phyloP scores from a whole-genome alignment of 139 green algal genomes.

The Picochlorum sp. region DNA sequence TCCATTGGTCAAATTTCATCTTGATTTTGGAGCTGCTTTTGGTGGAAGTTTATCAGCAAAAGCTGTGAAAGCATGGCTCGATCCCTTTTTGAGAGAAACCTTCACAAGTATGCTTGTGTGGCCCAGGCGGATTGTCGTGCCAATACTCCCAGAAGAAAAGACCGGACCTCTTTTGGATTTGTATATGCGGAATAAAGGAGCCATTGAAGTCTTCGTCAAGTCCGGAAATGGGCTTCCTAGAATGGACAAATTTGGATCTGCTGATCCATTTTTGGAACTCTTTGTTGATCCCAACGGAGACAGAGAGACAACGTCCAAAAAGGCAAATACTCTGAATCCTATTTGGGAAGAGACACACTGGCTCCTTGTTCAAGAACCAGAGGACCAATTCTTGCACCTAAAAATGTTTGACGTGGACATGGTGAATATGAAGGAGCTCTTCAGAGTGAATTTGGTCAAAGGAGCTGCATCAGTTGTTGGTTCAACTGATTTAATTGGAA shows the following conservation, averaged over 20 bases:
- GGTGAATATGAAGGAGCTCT: conserved; percentile 49
- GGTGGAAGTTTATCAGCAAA: conserved; percentile 29
- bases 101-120: conserved; percentile 45
- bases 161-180: conserved; percentile 44
- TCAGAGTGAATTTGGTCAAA: conserved; percentile 45
- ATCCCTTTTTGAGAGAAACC: conserved; percentile 45
- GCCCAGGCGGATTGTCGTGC: conserved; percentile 52
- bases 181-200: conserved; percentile 37
- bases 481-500: conserved; percentile 30
- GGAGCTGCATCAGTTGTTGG: conserved; percentile 31
- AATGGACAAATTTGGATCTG: conserved; percentile 32
- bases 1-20: conserved; percentile 41
- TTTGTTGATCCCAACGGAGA: conserved; percentile 2
- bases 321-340: conserved; percentile 31
- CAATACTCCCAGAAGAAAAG: conserved; percentile 35
- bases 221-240: conserved; percentile 31
- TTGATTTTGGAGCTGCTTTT: conserved; percentile 46
- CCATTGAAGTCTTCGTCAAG: conserved; percentile 36
- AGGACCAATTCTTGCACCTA: conserved; percentile 31
- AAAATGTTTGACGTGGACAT: conserved; percentile 62
- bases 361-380: conserved; percentile 50
- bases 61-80: conserved; percentile 42
- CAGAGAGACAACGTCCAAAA: conserved; percentile 24
- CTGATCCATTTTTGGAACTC: conserved; percentile 37
- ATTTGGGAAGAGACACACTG: conserved; percentile 38